phyloP scores from a whole-genome alignment of 495 filamentous ascomycete species.

The Trichoderma virens region DNA sequence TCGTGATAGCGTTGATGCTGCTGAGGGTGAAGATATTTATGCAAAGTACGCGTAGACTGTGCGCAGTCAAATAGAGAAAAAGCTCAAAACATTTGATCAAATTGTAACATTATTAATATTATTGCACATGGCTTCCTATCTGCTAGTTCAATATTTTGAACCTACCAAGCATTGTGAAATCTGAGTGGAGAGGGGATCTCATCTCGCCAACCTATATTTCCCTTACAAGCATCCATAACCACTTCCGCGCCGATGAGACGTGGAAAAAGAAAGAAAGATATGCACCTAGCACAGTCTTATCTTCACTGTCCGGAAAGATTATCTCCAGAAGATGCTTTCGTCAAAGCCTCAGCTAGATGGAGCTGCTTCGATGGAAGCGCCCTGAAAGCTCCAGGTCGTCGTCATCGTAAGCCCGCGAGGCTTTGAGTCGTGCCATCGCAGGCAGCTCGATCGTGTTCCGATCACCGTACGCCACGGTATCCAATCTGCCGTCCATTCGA shows the following conservation, averaged over 20 bases:
- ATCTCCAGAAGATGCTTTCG: neutral
- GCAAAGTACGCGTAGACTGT: neutral
- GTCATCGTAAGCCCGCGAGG: neutral
- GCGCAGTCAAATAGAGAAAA: neutral
- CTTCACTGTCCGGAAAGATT: no score
- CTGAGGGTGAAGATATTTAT: slow-evolving; percentile 50
- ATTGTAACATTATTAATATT: neutral
- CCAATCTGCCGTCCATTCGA: neutral
- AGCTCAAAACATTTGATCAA: no score
- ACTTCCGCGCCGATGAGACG: no score
- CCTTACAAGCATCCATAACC: no score
- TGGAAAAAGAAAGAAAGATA: no score
- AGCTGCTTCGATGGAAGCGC: neutral
- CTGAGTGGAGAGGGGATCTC: neutral
- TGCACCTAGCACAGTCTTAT: no score
- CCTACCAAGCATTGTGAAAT: neutral
- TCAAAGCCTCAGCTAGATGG: neutral
- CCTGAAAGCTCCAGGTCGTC: neutral
- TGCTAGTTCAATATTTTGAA: neutral
- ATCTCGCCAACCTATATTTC: neutral
- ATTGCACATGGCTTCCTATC: neutral
- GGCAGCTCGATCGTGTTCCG: neutral
- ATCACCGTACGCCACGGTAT: neutral
- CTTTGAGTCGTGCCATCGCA: neutral
- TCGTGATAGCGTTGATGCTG: slow-evolving; percentile 52